Conservation (phyloP, 2,329 filamentous ascomycete species). For the Paecilomyces variotii region DNA sequence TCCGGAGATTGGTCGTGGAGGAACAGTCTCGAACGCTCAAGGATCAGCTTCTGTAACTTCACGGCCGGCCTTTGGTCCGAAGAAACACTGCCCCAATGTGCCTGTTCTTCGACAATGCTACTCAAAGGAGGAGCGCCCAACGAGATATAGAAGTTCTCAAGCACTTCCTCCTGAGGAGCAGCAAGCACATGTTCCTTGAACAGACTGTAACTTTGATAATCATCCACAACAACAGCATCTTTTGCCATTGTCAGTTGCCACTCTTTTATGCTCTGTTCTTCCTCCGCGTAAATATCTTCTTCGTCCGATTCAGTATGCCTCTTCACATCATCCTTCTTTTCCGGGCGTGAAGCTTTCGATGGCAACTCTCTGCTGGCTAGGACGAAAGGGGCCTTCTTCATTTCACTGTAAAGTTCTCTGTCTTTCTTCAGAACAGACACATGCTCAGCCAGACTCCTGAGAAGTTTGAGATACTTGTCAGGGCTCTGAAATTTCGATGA, state of each 20-base stretch:
- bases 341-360: slow-evolving; percentile 11
- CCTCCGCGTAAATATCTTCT: slow-evolving; percentile 47
- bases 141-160: slow-evolving; percentile 77
- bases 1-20: slow-evolving; percentile 74
- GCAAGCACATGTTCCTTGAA: slow-evolving; percentile 81
- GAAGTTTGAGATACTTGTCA: slow-evolving; percentile 78
- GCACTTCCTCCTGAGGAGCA: slow-evolving; percentile 77
- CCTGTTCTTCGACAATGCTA: slow-evolving; percentile 67
- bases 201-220: slow-evolving; percentile 78
- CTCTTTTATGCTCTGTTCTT: slow-evolving; percentile 61
- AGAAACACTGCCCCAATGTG: slow-evolving; percentile 59
- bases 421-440: slow-evolving; percentile 64
- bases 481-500: slow-evolving; percentile 69
- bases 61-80: slow-evolving; percentile 61
- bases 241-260: slow-evolving; percentile 67
- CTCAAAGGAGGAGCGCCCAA: slow-evolving; percentile 74
- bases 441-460: slow-evolving; percentile 73
- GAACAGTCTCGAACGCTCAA: slow-evolving; percentile 85
- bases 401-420: slow-evolving; percentile 65
- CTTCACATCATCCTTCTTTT: slow-evolving; percentile 11
- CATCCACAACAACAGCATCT: slow-evolving; percentile 72
- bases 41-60: slow-evolving; percentile 67
- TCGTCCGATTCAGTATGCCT: slow-evolving; percentile 18
- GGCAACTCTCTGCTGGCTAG: slow-evolving; percentile 72
- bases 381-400: slow-evolving; percentile 69